These are phyloP conservation scores for Endoconidiophora laricicola DNA, from an alignment of 2,329 filamentous ascomycete species.

Conservation along the genomic window DNA sequence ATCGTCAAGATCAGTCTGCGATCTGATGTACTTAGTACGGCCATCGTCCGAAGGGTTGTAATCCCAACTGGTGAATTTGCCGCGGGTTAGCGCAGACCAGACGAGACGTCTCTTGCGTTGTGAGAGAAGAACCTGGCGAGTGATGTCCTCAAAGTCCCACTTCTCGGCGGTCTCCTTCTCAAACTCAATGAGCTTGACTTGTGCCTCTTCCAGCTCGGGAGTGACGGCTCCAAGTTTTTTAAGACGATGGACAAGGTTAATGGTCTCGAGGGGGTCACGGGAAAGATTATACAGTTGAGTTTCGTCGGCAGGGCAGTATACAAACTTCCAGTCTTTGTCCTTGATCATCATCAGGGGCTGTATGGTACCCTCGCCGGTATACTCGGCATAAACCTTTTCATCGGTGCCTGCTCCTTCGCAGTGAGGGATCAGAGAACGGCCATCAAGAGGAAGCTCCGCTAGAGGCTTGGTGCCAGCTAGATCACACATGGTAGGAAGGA, in stretches of 20 bases:
- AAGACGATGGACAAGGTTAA: slow-evolving; percentile 45
- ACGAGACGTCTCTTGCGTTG: slow-evolving; percentile 67
- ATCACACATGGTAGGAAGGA: slow-evolving; percentile 77
- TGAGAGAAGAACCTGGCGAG: slow-evolving; percentile 52
- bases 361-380: slow-evolving; percentile 83
- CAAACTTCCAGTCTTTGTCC: slow-evolving; percentile 77
- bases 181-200: slow-evolving; percentile 45
- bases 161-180: slow-evolving; percentile 53
- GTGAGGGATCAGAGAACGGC: slow-evolving; percentile 65
- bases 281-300: slow-evolving; percentile 71
- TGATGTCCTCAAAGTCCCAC: slow-evolving; percentile 73
- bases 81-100: slow-evolving; percentile 63
- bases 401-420: slow-evolving; percentile 44
- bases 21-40: slow-evolving; percentile 64
- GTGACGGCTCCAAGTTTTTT: slow-evolving; percentile 20
- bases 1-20: slow-evolving; percentile 64
- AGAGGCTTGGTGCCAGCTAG: slow-evolving; percentile 57
- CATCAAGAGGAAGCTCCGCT: slow-evolving; percentile 66
- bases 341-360: slow-evolving; percentile 89
- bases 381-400: slow-evolving; percentile 87
- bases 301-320: slow-evolving; percentile 68
- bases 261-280: slow-evolving; percentile 58
- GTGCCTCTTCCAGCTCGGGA: slow-evolving; percentile 25
- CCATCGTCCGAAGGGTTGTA: slow-evolving; percentile 60
- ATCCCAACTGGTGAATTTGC: slow-evolving; percentile 70